These are phyloP conservation scores for Lasiosphaeria miniovina DNA, from an alignment of 495 filamentous ascomycete genomes.

Conservation along the genomic window DNA sequence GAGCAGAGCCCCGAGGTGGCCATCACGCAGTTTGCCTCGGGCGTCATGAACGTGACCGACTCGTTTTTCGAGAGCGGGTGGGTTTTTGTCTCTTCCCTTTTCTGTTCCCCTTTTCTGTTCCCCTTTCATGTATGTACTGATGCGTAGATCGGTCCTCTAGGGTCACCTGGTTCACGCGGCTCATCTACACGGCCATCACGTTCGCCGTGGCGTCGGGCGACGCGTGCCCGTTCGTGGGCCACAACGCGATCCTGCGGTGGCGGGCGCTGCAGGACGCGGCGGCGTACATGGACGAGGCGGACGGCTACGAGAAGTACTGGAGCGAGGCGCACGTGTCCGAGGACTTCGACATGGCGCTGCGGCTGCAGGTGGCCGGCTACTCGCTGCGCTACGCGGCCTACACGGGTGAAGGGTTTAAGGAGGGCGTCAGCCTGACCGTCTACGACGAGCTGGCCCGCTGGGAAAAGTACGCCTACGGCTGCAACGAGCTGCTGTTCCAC, in stretches of 20 bases:
- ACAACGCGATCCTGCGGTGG: slow-evolving; percentile 72
- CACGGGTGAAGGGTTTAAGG: slow-evolving; percentile 64
- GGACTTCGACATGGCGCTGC: slow-evolving; percentile 73
- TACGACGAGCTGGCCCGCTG: slow-evolving; percentile 72
- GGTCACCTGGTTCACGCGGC: slow-evolving; percentile 71
- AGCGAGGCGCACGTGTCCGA: slow-evolving; percentile 71
- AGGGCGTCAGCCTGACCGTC: slow-evolving; percentile 71
- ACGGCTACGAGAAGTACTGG: slow-evolving; percentile 64
- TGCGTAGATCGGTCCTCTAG: slow-evolving; percentile 20
- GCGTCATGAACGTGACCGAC: slow-evolving; percentile 66
- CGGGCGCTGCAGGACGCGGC: slow-evolving; percentile 63
- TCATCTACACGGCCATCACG: slow-evolving; percentile 67
- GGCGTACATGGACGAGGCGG: slow-evolving; percentile 31
- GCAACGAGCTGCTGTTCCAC: slow-evolving; percentile 62
- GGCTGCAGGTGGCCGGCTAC: slow-evolving; percentile 62
- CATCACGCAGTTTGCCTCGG: slow-evolving; percentile 65
- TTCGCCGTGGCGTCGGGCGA: slow-evolving; percentile 67
- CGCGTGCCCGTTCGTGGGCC: slow-evolving; percentile 65
- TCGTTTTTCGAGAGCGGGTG: slow-evolving; percentile 59
- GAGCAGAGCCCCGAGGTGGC: slow-evolving; percentile 66
- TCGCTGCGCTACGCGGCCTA: slow-evolving; percentile 62
- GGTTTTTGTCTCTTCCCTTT: slow-evolving; percentile 13
- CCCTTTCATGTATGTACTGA: slow-evolving; percentile 4
- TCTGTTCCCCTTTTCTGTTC: background rate
- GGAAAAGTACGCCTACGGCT: slow-evolving; percentile 78